These are phyloP conservation scores for Funneliformis caledonium DNA, from an alignment of 371 early-diverging fungal genomes.

Conservation along the genomic window DNA sequence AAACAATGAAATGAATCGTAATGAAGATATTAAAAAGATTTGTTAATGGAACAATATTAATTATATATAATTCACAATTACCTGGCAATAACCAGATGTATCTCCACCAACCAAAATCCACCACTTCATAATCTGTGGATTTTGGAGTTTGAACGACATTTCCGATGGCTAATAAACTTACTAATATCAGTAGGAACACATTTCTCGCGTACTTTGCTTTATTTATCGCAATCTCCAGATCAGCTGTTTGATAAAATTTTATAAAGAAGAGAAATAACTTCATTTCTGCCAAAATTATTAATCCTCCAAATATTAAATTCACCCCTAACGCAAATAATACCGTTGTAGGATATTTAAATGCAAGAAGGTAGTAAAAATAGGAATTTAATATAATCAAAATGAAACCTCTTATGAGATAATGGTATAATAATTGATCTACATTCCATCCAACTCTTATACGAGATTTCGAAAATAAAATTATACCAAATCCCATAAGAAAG, in stretches of 20 bases:
- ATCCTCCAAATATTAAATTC: conserved; percentile 1
- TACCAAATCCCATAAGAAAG: conserved; percentile 5
- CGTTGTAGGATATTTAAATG: neutral
- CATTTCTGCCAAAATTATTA: neutral
- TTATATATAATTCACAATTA: neutral
- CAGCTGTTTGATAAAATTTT: neutral
- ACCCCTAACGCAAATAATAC: neutral
- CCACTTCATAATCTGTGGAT: neutral
- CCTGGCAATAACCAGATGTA: neutral
- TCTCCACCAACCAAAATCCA: neutral
- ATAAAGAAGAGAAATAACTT: neutral
- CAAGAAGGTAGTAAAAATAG: neutral
- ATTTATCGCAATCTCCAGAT: neutral
- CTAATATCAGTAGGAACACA: neutral
- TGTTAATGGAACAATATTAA: neutral
- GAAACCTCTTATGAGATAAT: conserved; percentile 2
- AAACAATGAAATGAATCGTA: neutral
- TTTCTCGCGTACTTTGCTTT: neutral
- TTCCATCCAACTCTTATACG: neutral
- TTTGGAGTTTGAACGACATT: neutral
- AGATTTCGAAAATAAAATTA: conserved; percentile 3
- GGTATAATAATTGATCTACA: neutral
- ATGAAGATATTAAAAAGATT: neutral
- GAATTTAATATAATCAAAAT: neutral
- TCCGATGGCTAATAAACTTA: neutral